phyloP scores from a whole-genome alignment of 2,329 filamentous ascomycete species.

The Ceratocystis huliohia region DNA sequence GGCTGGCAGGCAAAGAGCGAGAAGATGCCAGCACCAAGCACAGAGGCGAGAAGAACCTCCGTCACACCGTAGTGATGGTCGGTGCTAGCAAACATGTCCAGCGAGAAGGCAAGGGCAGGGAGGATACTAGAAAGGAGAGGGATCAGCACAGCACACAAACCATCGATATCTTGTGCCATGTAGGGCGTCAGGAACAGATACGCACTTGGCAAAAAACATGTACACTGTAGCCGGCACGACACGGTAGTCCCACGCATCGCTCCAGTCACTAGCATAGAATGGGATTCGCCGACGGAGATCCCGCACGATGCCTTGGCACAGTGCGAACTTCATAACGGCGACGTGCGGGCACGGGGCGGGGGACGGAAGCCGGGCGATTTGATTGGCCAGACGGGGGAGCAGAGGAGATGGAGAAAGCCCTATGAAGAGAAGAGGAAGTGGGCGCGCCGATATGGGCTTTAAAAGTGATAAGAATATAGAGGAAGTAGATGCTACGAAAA shows the following conservation, averaged over 20 bases:
- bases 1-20: slow-evolving; percentile 69
- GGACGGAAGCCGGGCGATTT: not conserved
- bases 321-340: slow-evolving; percentile 6
- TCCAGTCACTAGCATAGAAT: slow-evolving; percentile 72
- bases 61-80: slow-evolving; percentile 77
- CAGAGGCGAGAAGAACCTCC: slow-evolving; percentile 76
- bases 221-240: slow-evolving; percentile 78
- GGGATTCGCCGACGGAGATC: slow-evolving; percentile 63
- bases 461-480: not conserved
- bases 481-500: not conserved
- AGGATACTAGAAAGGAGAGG: slow-evolving; percentile 49
- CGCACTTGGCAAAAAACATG: slow-evolving; percentile 89
- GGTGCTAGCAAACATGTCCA: slow-evolving; percentile 89
- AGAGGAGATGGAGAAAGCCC: not conserved
- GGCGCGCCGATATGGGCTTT: not conserved
- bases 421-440: not conserved
- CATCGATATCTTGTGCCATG: not conserved
- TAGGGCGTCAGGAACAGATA: not conserved
- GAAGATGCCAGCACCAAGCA: slow-evolving; percentile 72
- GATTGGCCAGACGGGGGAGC: not conserved
- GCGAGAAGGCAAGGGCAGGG: slow-evolving; percentile 73
- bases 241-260: slow-evolving; percentile 79
- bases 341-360: not conserved
- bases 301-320: slow-evolving; percentile 68
- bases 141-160: not conserved